Base-by-base conservation (phyloP, 257 asterid genomes). In the Phtheirospermum japonicum region DNA sequence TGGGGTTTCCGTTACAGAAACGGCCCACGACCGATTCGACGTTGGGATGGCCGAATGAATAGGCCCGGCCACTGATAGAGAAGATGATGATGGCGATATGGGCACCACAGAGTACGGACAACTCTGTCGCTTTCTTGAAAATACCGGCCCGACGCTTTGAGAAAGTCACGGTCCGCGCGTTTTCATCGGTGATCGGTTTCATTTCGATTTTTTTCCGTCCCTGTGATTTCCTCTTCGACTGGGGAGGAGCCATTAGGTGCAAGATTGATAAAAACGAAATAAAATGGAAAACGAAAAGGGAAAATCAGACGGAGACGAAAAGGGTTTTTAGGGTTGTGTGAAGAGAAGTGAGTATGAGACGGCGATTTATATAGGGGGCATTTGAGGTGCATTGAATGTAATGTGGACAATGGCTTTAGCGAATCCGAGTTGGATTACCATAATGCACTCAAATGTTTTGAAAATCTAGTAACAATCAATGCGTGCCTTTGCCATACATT, bases 91-190 rank as follows among this genome's bases (percentile, higher is more conserved):
- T 71, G 66, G 74, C 74, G 49, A 79, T 64, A 16, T 76, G 75
- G 18, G 77, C 68, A 46, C 79, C 85, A n/a, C 79, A 76, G 4
- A 76, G n/a, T 16, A 71, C 32, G 19, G 82, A 69, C 16, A 76
- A 77, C 82, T 76, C 80, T 0, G 67, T 70, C 5, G 82, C 85
- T 63, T 79, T 79, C 82, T 76, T 79, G 77, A 79, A 79, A 1
- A 76, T 60, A 46, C 85, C 79, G 3, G 32, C 73, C 14, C 81
- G 66, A 12, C 81, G 69, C 43, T 79, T 79, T 4, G 81, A 79
- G 20, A 75, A 73, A 5, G 84, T 69, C 40, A 76, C 76, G 0
- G 67, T 71, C 31, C 85, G 57, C 7, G 82, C 77, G 30, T 60
- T 76, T 43, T 79, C 85, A 7, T 78, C 76, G 0, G 54, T 57